Conservation (phyloP, 1,284 basidiomycete species). For the Irpex lacteus region DNA sequence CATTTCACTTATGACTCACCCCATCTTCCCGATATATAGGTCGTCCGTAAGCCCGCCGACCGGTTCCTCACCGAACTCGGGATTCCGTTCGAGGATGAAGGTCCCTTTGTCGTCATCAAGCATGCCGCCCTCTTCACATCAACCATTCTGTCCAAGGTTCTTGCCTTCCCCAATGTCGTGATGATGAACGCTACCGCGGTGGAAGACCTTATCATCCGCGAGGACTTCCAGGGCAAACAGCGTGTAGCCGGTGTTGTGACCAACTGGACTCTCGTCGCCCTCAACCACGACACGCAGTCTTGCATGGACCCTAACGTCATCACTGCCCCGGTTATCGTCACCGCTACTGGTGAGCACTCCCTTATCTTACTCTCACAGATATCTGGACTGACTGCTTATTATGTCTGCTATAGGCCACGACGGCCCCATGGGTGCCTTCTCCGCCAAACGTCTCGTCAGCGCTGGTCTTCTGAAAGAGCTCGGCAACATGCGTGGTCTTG, state of each 20-base stretch:
- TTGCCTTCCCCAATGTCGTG: constrained; percentile 73
- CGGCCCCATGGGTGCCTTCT: constrained; percentile 85
- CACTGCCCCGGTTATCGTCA: constrained; percentile 74
- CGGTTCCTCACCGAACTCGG: constrained; percentile 71
- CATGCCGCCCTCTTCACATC: constrained; percentile 83
- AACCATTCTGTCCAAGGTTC: constrained; percentile 72
- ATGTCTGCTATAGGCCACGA: constrained; percentile 48
- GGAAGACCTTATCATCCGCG: constrained; percentile 72
- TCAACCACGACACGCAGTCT: constrained; percentile 79
- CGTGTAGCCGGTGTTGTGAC: constrained; percentile 83
- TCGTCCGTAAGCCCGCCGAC: constrained; percentile 82
- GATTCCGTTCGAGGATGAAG: constrained; percentile 82
- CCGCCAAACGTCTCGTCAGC: constrained; percentile 78
- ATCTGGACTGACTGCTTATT: background rate
- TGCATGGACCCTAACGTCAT: constrained; percentile 90
- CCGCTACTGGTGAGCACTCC: constrained; percentile 40
- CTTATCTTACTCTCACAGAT: background rate
- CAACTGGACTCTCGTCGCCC: constrained; percentile 82
- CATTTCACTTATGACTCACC: background rate
- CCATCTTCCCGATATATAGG: constrained; percentile 32
- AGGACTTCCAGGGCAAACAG: constrained; percentile 56
- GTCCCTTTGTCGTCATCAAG: constrained; percentile 76
- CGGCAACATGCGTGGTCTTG: constrained; percentile 78
- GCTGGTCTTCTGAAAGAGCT: constrained; percentile 75
- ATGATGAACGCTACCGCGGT: constrained; percentile 78